These are phyloP conservation scores for Trametes coccinea DNA, from an alignment of 768 basidiomycete genomes.

Conservation along the genomic window DNA sequence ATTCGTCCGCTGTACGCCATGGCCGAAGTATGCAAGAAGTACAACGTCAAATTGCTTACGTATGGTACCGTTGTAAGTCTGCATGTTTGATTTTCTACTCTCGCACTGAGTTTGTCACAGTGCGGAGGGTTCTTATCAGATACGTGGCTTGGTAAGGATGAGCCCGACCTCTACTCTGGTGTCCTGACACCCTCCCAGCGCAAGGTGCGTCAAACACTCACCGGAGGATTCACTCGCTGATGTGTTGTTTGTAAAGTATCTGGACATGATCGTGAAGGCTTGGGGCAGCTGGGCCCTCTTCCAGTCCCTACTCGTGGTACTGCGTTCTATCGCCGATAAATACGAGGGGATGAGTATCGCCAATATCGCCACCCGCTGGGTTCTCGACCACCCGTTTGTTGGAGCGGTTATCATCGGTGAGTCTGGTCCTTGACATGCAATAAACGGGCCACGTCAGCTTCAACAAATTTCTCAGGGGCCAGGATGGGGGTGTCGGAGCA, in stretches of 20 bases:
- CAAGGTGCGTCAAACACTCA: conserved; percentile 51
- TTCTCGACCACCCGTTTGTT: conserved; percentile 74
- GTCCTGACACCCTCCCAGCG: conserved; percentile 79
- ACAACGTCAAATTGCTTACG: conserved; percentile 72
- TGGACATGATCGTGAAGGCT: conserved; percentile 76
- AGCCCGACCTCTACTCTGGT: conserved; percentile 71
- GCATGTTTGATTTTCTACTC: neutral
- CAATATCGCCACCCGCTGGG: conserved; percentile 82
- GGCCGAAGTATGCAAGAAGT: conserved; percentile 73
- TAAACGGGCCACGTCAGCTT: neutral
- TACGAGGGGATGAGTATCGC: conserved; percentile 69
- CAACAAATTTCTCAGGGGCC: conserved; percentile 46
- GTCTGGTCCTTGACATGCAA: conserved; percentile 6
- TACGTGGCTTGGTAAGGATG: conserved; percentile 64
- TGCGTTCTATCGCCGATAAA: conserved; percentile 65
- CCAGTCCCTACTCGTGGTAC: conserved; percentile 58
- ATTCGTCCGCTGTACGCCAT: conserved; percentile 75
- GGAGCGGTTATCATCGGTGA: conserved; percentile 79
- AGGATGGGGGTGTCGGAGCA: conserved; percentile 78
- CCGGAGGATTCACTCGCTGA: too few species aligned
- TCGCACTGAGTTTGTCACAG: conserved; percentile 37
- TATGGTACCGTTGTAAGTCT: conserved; percentile 75
- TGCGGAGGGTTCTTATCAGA: conserved; percentile 84
- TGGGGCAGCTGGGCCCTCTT: conserved; percentile 83
- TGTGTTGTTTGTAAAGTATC: conserved; percentile 50